Evolutionary conservation across 192 early-diverging fungal species (phyloP).

Genomic region (Umbelopsis sp.): DNA sequence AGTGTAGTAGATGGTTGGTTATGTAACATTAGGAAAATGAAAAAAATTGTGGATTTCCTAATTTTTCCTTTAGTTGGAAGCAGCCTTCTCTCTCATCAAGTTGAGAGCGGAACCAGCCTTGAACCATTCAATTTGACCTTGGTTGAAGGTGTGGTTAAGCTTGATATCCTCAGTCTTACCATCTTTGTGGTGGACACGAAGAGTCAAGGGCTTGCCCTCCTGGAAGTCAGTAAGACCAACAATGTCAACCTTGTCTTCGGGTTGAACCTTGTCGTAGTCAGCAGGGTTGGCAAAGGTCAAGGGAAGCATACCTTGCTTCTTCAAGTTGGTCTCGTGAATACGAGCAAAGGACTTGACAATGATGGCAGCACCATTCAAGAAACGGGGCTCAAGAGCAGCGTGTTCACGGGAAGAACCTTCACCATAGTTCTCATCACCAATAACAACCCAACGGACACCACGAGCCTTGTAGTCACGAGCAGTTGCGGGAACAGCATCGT

Average conservation of each 20-base stretch:
- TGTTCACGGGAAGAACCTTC: conserved; percentile 99
- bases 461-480: conserved; percentile 96
- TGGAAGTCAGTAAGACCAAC: conserved; percentile 81
- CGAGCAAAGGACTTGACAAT: conserved; percentile 97
- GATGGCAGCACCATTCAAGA: conserved; percentile 91
- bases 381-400: conserved; percentile 95
- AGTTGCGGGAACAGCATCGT: conserved; percentile 87
- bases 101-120: conserved; percentile 91
- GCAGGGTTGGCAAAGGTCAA: conserved; percentile 92
- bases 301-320: conserved; percentile 99
- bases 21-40: not conserved
- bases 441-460: conserved; percentile 87
- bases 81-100: conserved; percentile 67
- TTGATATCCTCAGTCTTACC: conserved; percentile 78
- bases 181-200: conserved; percentile 78
- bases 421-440: conserved; percentile 99
- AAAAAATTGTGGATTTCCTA: not conserved
- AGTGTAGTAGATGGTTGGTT: not conserved
- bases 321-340: conserved; percentile 99
- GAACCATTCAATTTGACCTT: conserved; percentile 99
- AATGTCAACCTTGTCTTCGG: conserved; percentile 86
- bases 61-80: conserved; percentile 2
- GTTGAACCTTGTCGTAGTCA: conserved; percentile 92
- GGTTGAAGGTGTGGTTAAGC: conserved; percentile 98
- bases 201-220: conserved; percentile 85